Percentiles rank a stretch among this genome's conserved stretches.
Evolutionary conservation across 2,329 filamentous ascomycete genomes (phyloP).

Genomic region (Bretziella fagacearum): DNA sequence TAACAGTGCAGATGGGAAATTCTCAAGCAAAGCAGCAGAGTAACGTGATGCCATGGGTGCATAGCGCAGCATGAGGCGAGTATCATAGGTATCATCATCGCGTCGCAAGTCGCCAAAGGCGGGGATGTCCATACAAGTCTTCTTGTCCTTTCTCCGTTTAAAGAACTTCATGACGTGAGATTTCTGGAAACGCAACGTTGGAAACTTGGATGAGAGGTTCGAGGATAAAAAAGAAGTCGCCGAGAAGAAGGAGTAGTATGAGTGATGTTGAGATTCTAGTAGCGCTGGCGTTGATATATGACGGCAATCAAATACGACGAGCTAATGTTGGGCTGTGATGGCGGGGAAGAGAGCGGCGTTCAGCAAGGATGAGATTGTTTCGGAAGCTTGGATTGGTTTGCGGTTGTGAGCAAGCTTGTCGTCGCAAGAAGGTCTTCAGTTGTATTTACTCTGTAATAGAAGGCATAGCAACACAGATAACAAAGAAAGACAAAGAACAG

Average conservation of each 20-base stretch:
- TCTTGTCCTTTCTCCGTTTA: slow-evolving; percentile 22
- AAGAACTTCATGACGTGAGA: slow-evolving; percentile 18
- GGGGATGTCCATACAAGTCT: slow-evolving; percentile 20
- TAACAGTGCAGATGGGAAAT: slow-evolving; percentile 52
- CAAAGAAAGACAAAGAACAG: too few species aligned
- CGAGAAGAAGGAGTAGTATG: neutral
- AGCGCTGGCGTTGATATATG: neutral
- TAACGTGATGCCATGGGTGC: slow-evolving; percentile 21
- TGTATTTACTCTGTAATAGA: neutral
- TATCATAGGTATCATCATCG: slow-evolving; percentile 12
- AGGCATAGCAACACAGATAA: too few species aligned
- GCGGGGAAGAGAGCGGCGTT: neutral
- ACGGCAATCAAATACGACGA: neutral
- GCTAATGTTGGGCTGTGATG: neutral
- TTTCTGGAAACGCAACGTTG: slow-evolving; percentile 13
- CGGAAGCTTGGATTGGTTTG: neutral
- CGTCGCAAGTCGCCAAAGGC: slow-evolving; percentile 7
- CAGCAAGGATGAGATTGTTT: neutral
- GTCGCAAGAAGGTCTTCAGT: neutral
- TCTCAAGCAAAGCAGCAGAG: slow-evolving; percentile 29
- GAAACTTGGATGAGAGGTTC: slow-evolving; percentile 22
- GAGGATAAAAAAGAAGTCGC: neutral
- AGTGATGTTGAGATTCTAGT: neutral
- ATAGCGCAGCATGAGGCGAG: slow-evolving; percentile 1
- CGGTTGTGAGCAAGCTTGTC: neutral